phyloP scores from a whole-genome alignment of 2,329 filamentous ascomycete species.

The Lasiodiplodia citricola region DNA sequence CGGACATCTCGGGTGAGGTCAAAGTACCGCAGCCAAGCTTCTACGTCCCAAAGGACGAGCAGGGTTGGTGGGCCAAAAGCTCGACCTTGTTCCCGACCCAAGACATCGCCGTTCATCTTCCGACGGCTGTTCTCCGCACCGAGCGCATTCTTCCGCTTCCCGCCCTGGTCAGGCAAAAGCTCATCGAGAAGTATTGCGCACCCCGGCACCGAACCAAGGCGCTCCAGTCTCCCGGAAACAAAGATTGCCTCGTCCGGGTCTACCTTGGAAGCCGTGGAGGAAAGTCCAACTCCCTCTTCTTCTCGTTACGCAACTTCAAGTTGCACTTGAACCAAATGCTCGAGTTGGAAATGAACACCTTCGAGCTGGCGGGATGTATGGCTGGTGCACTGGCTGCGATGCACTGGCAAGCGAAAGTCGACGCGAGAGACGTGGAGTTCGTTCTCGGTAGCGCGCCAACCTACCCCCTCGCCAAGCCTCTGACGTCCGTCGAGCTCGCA shows the following conservation, averaged over 20 bases:
- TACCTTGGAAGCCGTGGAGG: slow-evolving; percentile 52
- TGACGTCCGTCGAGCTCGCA: neutral
- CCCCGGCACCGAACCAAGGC: neutral
- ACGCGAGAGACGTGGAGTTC: slow-evolving; percentile 63
- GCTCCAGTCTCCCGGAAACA: slow-evolving; percentile 28
- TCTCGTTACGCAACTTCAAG: slow-evolving; percentile 56
- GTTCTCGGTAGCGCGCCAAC: slow-evolving; percentile 49
- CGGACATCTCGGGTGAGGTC: neutral
- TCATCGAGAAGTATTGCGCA: slow-evolving; percentile 5
- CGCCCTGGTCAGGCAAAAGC: neutral
- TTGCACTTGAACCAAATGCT: slow-evolving; percentile 59
- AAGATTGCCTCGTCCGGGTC: slow-evolving; percentile 57
- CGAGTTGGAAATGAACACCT: slow-evolving; percentile 36
- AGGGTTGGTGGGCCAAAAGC: neutral
- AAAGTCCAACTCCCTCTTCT: slow-evolving; percentile 33
- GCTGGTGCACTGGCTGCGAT: slow-evolving; percentile 58
- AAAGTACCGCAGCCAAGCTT: neutral
- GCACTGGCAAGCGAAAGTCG: slow-evolving; percentile 55
- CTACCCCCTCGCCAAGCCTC: neutral
- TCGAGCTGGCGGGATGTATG: slow-evolving; percentile 48
- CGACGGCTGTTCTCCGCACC: neutral
- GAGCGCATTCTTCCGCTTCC: neutral
- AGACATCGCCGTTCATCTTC: neutral
- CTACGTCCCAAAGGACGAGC: neutral
- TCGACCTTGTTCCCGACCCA: neutral